phyloP scores from a whole-genome alignment of 2,329 filamentous ascomycete species.

The Diaporthe ampelina region DNA sequence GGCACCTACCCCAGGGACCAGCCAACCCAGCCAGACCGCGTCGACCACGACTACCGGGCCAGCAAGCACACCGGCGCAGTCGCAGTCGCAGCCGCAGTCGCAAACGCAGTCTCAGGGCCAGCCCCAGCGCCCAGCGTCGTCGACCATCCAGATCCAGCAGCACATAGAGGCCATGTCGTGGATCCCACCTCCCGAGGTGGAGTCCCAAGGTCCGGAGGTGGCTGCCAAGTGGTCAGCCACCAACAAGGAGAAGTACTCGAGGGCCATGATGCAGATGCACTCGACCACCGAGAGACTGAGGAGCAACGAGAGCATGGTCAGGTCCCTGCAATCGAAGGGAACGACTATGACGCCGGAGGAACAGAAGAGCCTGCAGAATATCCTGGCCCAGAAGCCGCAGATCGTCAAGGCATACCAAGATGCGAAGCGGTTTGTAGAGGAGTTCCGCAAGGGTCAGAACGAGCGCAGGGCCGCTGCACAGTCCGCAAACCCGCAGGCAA shows the following conservation, averaged over 20 bases:
- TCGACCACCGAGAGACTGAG: constrained; percentile 56
- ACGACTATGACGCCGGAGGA: constrained; percentile 63
- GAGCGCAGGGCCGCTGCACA: constrained; percentile 46
- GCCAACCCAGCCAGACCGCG: constrained; percentile 33
- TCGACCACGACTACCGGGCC: constrained; percentile 35
- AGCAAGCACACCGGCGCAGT: constrained; percentile 11
- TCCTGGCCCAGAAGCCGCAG: constrained; percentile 59
- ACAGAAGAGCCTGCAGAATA: constrained; percentile 58
- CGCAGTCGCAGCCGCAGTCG: constrained; percentile 9
- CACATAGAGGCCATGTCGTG: constrained; percentile 65
- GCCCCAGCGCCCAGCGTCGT: constrained; percentile 44
- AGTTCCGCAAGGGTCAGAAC: constrained; percentile 62
- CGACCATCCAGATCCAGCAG: constrained; percentile 55
- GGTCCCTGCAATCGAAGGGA: constrained; percentile 59
- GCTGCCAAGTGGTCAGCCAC: constrained; percentile 63
- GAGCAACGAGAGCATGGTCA: constrained; percentile 58
- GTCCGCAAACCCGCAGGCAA: constrained; percentile 45
- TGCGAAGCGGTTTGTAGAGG: constrained; percentile 62
- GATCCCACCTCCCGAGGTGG: constrained; percentile 57
- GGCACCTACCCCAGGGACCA: constrained; percentile 37
- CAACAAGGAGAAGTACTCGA: constrained; percentile 61
- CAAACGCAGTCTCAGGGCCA: constrained; percentile 44
- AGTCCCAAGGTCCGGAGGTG: constrained; percentile 59
- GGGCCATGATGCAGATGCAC: constrained; percentile 66
- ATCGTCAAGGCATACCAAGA: constrained; percentile 61